These are phyloP conservation scores for Hordeum vulgare DNA, from an alignment of 176 grass and related monocot species.

Conservation along the genomic window MorexV3_pseudomolecules_assembly NC_058523.1:408793611-408794110, in stretches of 20 bases:
- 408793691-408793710: background rate
- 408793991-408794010: constrained; percentile 39
- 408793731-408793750: background rate
- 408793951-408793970: constrained; percentile 8
- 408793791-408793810: background rate
- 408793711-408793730: background rate
- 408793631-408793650: background rate
- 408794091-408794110: constrained; percentile 25
- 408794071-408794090: constrained; percentile 45
- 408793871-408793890: background rate
- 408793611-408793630: background rate
- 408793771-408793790: background rate
- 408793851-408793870: background rate
- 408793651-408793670: background rate
- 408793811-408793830: background rate
- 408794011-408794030: constrained; percentile 58
- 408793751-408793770: background rate
- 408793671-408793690: background rate
- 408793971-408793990: constrained; percentile 21
- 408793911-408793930: constrained; percentile 48
- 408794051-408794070: constrained; percentile 29
- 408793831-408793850: background rate
- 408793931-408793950: constrained; percentile 19
- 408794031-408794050: constrained; percentile 33
- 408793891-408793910: background rate